Base-by-base conservation (phyloP, 1,284 basidiomycete genomes). In the Ceratobasidium sp. region DNA sequence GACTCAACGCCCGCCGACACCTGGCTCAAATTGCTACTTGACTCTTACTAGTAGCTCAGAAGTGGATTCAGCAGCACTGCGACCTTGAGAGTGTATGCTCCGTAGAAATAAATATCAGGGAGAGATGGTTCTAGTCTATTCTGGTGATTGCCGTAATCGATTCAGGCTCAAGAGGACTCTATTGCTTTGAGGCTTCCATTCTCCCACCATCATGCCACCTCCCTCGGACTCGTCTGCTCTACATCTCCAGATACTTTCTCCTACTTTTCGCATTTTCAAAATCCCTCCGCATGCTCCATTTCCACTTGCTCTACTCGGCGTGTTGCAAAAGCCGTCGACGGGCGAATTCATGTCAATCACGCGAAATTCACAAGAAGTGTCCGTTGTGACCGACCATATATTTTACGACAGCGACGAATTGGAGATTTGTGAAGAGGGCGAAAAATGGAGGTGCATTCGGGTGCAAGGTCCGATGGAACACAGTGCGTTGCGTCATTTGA, bases 381-480 rank as follows among this genome's bases (percentile, higher is more conserved):
- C 88, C 1, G 78, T 91, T 52, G 87, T 88, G 5, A 85, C 84
- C 23, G 82, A 86, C 67, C 58, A 71, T 77, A 78, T 78, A 55
- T 78, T 80, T 12, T 77, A 80, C 14, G 76, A 76, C 18, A 60
- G 43, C 21, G 48, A 65, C 82, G 79, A 75, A 10, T 78, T 81
- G 72, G 76, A 76, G 64, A 79, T 82, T 14, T 67, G 59, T 12
- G 74, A 72, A 30, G 70, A 71, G 21, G 79, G 82, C 36, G 81
- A 84, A 39, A 80, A 81, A 23, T 89, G 88, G 87, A 83, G 80
- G 76, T 87, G 86, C 73, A 85, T 91, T 71, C 86, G 86, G 77
- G 87, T 91, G 59, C 81, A 81, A 58, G 90, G 89, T 1, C 88
- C 88, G 2, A 86, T 91, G 85, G 86, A 88, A 77, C 89, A 90